phyloP scores from a whole-genome alignment of 352 stramenopile species.

The Phytophthora rubi region DNA sequence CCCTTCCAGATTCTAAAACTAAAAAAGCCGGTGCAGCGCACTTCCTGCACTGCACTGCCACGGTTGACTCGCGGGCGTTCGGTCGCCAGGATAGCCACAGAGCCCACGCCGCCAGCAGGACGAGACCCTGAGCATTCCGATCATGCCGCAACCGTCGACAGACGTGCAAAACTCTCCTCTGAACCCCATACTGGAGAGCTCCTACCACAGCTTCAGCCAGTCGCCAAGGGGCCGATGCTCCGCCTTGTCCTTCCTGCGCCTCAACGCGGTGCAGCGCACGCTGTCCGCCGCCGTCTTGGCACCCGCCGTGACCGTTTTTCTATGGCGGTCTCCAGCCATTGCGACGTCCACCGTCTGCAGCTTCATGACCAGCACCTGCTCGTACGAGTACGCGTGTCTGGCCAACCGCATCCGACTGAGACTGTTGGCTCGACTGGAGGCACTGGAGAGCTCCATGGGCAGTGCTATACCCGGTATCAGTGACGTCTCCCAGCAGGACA shows the following conservation, averaged over 20 bases:
- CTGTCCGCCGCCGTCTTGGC: constrained; percentile 68
- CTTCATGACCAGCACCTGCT: constrained; percentile 66
- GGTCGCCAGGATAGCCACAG: constrained; percentile 1
- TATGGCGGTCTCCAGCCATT: constrained; percentile 73
- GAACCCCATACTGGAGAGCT: constrained; percentile 5
- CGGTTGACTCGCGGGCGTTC: not conserved
- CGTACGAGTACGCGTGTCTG: constrained; percentile 82
- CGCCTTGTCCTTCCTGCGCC: constrained; percentile 28
- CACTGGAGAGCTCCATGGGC: constrained; percentile 31
- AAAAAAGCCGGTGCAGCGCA: constrained; percentile 1
- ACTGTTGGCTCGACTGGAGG: constrained; percentile 43
- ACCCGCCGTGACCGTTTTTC: constrained; percentile 70
- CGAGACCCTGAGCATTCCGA: constrained; percentile 13
- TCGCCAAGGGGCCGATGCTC: constrained; percentile 12
- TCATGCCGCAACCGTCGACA: constrained; percentile 28
- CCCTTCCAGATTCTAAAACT: not conserved
- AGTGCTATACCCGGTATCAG: constrained; percentile 3
- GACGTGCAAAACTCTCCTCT: constrained; percentile 28
- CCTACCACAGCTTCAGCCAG: constrained; percentile 16
- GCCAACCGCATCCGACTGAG: constrained; percentile 69
- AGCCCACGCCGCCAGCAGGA: constrained; percentile 5
- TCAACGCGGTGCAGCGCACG: constrained; percentile 71
- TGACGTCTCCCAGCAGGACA: constrained; percentile 16
- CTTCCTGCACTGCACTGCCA: not conserved
- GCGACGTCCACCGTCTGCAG: constrained; percentile 75